Base-by-base conservation (phyloP, 805 yeast species). In the Pichia exigua region DNA sequence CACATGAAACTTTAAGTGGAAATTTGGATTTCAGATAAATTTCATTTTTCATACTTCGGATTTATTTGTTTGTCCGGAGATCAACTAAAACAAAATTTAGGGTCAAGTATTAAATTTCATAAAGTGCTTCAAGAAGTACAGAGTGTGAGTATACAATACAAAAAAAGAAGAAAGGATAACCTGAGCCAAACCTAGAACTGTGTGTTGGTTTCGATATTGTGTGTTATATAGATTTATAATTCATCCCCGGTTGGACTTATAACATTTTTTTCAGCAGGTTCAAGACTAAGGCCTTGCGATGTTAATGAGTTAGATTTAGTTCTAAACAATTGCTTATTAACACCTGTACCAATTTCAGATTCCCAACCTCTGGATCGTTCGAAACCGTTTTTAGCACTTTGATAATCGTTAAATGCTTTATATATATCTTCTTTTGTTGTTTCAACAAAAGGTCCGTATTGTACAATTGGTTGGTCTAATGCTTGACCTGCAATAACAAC, bases 361-460 rank as follows among this genome's bases (percentile, higher is more conserved):
- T 67, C 65, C 90, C 91, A 85, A 15, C 77, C 74, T 47, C 67
- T 74, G 42, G 87, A 78, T 48, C 76, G 77, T 64, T 82, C 89
- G 60, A 86, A 86, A 0, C 92, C 92, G 63, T 84, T 83, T 27
- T 70, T 66, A 51, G 80, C 84, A 47, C 69, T 65, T 66, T 85
- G 92, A 65, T 85, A 91, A 63, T 86, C 90, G 66, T 70, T 60
- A 60, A 87, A 82, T 0, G 88, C 94, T 59, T 84, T 68, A 57
- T 80, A 75, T 54, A 90, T 83, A 56, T 78, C 79, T 48, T 81
- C 85, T 50, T 75, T 74, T 22, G 84, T 70, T 9, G 86, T 78
- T 55, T 87, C 92, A 20, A 90, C 97, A 63, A 90, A 91, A 15
- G 97, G 97, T 18, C 97, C 97, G 64, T 89, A 84, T 64, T 90